These are phyloP conservation scores for Fusarium marasasianum DNA, from an alignment of 2,329 filamentous ascomycete species.

Conservation along the genomic window DNA sequence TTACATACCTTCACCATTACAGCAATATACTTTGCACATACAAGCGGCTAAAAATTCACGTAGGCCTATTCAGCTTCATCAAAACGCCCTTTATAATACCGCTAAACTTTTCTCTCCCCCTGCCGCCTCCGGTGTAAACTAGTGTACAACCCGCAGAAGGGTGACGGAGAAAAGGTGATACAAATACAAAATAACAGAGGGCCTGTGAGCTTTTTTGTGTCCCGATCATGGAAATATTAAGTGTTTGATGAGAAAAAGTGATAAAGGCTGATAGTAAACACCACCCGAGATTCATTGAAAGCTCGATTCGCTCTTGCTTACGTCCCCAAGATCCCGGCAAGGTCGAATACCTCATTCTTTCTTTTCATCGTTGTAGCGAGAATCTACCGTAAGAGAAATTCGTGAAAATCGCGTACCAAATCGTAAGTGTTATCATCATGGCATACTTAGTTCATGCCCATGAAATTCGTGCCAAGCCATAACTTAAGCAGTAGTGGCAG, in stretches of 20 bases:
- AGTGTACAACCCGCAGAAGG: conserved; percentile 50
- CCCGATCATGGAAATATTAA: conserved; percentile 45
- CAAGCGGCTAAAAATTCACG: conserved; percentile 1
- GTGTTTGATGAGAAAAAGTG: conserved; percentile 44
- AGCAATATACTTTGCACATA: conserved; percentile 4
- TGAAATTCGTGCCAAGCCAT: conserved; percentile 40
- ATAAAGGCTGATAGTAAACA: conserved; percentile 43
- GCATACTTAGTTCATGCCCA: conserved; percentile 36
- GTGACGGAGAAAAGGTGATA: conserved; percentile 47
- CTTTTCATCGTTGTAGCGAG: conserved; percentile 45
- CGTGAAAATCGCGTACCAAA: conserved; percentile 53
- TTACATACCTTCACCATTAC: neutral
- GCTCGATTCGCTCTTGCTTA: conserved; percentile 42
- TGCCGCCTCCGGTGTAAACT: conserved; percentile 47
- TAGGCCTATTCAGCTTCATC: conserved; percentile 27
- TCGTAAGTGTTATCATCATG: conserved; percentile 50
- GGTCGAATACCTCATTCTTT: conserved; percentile 39
- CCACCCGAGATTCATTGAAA: conserved; percentile 41
- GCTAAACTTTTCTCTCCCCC: conserved; percentile 47
- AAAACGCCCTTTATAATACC: conserved; percentile 48
- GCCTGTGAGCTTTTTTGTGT: conserved; percentile 41
- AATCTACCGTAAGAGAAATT: conserved; percentile 52
- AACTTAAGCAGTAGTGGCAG: conserved; percentile 47
- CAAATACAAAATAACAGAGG: conserved; percentile 48
- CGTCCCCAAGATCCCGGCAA: conserved; percentile 40